Conservation (phyloP, 2,329 filamentous ascomycete species). For the Xylaria sp. region DNA sequence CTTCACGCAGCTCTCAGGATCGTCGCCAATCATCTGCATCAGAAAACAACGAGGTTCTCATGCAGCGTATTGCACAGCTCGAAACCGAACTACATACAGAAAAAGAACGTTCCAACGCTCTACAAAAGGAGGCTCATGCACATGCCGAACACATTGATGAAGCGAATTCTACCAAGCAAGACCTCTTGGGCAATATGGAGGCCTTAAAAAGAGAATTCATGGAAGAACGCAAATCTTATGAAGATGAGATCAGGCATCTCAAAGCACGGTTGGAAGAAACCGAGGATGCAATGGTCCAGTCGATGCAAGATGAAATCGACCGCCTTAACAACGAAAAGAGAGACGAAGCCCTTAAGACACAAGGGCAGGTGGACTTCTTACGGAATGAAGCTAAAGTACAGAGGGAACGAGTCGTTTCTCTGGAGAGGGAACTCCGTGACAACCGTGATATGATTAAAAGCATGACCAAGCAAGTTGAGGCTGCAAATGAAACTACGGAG, state of each 20-base stretch:
- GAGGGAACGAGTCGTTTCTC: conserved; percentile 67
- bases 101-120: conserved; percentile 71
- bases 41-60: conserved; percentile 59
- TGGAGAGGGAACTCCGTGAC: conserved; percentile 67
- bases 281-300: conserved; percentile 87
- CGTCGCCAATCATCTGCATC: conserved; percentile 56
- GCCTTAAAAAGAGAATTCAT: conserved; percentile 89
- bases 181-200: conserved; percentile 94
- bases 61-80: conserved; percentile 68
- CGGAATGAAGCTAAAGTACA: conserved; percentile 70
- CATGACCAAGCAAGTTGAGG: conserved; percentile 62
- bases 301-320: conserved; percentile 77
- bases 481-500: conserved; percentile 63
- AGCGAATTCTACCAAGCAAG: conserved; percentile 89
- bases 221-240: conserved; percentile 83
- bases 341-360: conserved; percentile 67
- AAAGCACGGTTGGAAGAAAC: conserved; percentile 85
- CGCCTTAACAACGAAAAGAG: conserved; percentile 66
- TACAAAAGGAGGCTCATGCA: conserved; percentile 76
- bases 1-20: conserved; percentile 56
- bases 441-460: conserved; percentile 65
- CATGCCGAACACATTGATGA: conserved; percentile 78
- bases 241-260: conserved; percentile 80
- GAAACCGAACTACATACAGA: conserved; percentile 83
- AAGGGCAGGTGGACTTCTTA: conserved; percentile 72